Evolutionary conservation across 192 early-diverging fungal genomes (phyloP), one percentile per base, ranked within the genome.

Genomic region (Mortierella antarctica): DNA sequence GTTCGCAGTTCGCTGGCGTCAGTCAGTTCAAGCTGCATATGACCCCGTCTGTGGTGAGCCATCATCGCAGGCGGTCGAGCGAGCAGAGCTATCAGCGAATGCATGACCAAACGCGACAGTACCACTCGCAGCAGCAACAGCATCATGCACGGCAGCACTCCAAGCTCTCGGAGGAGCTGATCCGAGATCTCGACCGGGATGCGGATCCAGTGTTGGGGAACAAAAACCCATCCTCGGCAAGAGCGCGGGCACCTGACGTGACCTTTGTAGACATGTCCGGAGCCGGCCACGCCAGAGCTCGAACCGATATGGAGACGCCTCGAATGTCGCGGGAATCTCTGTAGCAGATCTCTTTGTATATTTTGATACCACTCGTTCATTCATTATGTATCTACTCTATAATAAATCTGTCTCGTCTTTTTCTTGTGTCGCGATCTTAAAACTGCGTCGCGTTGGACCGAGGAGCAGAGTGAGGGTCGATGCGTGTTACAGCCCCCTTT

Each of bases 141-240:
- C 74, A 76, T 39, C 74, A 76, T 39, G 52, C 60, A n/a, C 23
- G 47, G 49, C 62, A 73, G 47, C 62, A 65, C 21, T 63, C 61
- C 2, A 76, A 52, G 11, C 40, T 58, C 9, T 76, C 74, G 12
- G 58, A 75, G n/a, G 65, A 75, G 10, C 5, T 45, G 49, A 52
- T 41, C 8, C 50, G 55, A 9, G 52, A 67, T 1, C 12, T 47
- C 5, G 53, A 40, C 7, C 23, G 20, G 17, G 65, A 67, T 7
- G 47, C 17, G 12, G 14, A 31, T 40, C 39, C 17, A 12, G 21
- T 0, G 46, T 4, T 10, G 5, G 9, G 17, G 15, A 21, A 41
- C 14, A 10, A 1, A 14, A 51, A 7, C 40, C 41, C 6, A 42
- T 7, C 62, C 48, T 21, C 51, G 53, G 40, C 31, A 46, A 40